A percentile compares a stretch with the other conserved stretches of the same genome.
These are phyloP conservation scores for Crithidia acanthocephali DNA, from an alignment of 208 protist species.

Conservation along the genomic window DNA sequence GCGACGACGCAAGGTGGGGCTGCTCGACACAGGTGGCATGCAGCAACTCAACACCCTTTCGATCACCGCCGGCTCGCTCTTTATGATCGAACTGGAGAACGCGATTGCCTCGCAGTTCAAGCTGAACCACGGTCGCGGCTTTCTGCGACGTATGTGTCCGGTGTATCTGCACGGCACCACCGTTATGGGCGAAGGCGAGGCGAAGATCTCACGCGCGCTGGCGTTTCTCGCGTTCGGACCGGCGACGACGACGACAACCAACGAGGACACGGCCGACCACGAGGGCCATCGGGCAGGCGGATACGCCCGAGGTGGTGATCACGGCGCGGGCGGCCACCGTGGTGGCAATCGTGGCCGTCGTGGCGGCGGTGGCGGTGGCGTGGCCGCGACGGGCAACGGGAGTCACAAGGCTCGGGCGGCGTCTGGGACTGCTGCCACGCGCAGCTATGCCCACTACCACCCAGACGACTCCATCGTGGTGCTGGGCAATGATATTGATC, in stretches of 20 bases:
- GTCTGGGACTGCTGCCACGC: background rate
- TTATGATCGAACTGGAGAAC: slow-evolving; percentile 90
- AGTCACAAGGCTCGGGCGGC: too few relatives aligned
- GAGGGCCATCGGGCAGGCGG: too few relatives aligned
- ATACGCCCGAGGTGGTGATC: background rate
- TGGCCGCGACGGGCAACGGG: background rate
- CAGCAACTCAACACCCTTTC: slow-evolving; percentile 70
- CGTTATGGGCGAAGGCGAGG: slow-evolving; percentile 81
- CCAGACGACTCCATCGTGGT: slow-evolving; percentile 75
- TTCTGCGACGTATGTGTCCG: slow-evolving; percentile 54
- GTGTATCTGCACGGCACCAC: slow-evolving; percentile 85
- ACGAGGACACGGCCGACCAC: background rate
- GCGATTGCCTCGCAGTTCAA: slow-evolving; percentile 79
- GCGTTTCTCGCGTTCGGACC: slow-evolving; percentile 59
- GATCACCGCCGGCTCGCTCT: slow-evolving; percentile 83
- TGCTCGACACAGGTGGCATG: slow-evolving; percentile 50
- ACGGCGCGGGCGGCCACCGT: background rate
- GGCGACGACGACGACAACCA: background rate
- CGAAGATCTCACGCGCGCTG: slow-evolving; percentile 83
- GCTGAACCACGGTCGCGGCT: slow-evolving; percentile 60
- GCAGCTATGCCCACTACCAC: slow-evolving; percentile 35
- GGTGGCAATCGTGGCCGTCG: background rate
- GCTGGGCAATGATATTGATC: slow-evolving; percentile 89
- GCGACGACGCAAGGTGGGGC: slow-evolving; percentile 64
- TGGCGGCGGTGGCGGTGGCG: background rate